Evolutionary conservation across 148 eudicot species (phyloP), one percentile per base, ranked within the genome.

Genomic region (Arbutus unedo): DNA sequence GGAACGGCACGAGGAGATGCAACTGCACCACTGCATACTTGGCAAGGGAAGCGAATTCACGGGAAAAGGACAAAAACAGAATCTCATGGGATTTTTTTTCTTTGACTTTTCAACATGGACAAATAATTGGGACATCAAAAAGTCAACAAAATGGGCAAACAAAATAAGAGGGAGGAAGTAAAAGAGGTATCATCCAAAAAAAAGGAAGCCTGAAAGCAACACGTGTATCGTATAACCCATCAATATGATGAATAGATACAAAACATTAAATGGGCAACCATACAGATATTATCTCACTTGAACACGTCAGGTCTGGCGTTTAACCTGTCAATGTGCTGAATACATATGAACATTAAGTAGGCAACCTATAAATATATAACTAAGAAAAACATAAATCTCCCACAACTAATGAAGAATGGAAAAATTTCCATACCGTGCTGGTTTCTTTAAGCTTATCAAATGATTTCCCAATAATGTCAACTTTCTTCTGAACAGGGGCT

Each of bases 391-490:
- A 59, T 31, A 14, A 76, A 57, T 71, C 60, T 49, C 14, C 14
- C 1, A 14, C 25, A 54, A 82, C 79, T 73, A 76, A 80, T 49
- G 59, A 10, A 83, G 77, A 72, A 60, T 16, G 57, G 75, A 59
- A 78, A 56, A 41, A 72, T 43, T 82, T 82, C 19, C 88, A 80
- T 92, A 97, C 99, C 91, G 96, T 92, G 91, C 89, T 92, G 6
- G 98, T 90, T 87, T 90, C 96, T 90, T 90, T 97, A 76, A 97
- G 91, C 87, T 92, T 94, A 82, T 91, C 92, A 83, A 97, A 72
- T 73, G 99, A 97, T 78, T 87, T 93, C 82, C 78, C 96, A 83
- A 97, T 89, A 8, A 97, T 83, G 86, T 86, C 89, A 41, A 83
- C 94, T 82, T 91, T 89, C 89, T 94, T 93, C 85, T 88, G 90